These are phyloP conservation scores for Phytophthora aleatoria DNA, from an alignment of 352 stramenopile genomes.

Conservation along the genomic window DNA sequence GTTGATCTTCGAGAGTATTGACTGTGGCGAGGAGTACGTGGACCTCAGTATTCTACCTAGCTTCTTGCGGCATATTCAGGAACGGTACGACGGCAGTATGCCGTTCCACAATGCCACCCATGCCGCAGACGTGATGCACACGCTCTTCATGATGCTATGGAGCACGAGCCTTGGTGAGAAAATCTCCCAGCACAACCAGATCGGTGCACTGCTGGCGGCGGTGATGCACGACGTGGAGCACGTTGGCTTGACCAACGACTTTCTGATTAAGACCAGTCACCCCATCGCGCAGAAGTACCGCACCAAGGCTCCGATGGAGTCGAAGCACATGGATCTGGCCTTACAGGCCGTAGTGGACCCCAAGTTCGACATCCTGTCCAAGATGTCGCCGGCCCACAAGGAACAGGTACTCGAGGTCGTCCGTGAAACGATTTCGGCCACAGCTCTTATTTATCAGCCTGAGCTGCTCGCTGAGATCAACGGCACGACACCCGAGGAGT, in stretches of 20 bases:
- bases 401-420: conserved; percentile 63
- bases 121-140: conserved; percentile 79
- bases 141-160: conserved; percentile 74
- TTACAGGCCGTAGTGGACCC: conserved; percentile 54
- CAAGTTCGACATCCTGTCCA: conserved; percentile 57
- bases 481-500: conserved; percentile 43
- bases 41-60: conserved; percentile 53
- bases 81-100: conserved; percentile 64
- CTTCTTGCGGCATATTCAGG: conserved; percentile 70
- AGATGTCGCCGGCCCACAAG: conserved; percentile 53
- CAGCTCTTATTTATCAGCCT: conserved; percentile 81
- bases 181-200: conserved; percentile 68
- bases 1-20: conserved; percentile 74
- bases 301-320: conserved; percentile 72
- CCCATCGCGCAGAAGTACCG: conserved; percentile 63
- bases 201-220: conserved; percentile 70
- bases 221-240: conserved; percentile 87
- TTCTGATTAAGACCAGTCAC: conserved; percentile 77
- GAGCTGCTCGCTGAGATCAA: conserved; percentile 66
- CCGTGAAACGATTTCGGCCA: conserved; percentile 72
- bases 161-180: conserved; percentile 56
- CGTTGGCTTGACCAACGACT: conserved; percentile 80
- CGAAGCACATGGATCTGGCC: conserved; percentile 72
- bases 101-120: conserved; percentile 87
- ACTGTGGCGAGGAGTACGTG: conserved; percentile 54